Conservation (phyloP, 2,329 filamentous ascomycete genomes). For the Aspergillus ustus region DNA sequence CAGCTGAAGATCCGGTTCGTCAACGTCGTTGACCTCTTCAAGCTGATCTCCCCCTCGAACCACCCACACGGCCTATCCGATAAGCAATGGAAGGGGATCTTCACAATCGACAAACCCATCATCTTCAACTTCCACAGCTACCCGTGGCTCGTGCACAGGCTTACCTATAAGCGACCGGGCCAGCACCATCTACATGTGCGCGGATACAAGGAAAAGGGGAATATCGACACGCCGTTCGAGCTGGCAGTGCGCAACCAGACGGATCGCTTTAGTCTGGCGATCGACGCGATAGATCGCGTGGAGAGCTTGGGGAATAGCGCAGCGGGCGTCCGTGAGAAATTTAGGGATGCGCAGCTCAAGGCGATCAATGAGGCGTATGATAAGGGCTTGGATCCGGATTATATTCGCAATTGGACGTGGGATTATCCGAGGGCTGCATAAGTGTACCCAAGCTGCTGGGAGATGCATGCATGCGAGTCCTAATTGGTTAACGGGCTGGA, state of each 20-base stretch:
- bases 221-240: constrained; percentile 80
- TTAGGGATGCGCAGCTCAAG: constrained; percentile 68
- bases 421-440: constrained; percentile 41
- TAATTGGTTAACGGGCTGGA: too few species aligned
- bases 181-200: constrained; percentile 72
- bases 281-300: constrained; percentile 75
- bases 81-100: constrained; percentile 68
- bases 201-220: constrained; percentile 82
- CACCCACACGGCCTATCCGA: constrained; percentile 76
- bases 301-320: constrained; percentile 66
- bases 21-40: constrained; percentile 81
- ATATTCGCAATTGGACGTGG: constrained; percentile 71
- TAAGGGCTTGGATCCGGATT: constrained; percentile 70
- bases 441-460: background rate
- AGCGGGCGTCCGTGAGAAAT: constrained; percentile 63
- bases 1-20: constrained; percentile 77
- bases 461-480: too few species aligned
- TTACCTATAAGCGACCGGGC: constrained; percentile 76
- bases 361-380: constrained; percentile 70
- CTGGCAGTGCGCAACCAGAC: constrained; percentile 77
- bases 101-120: constrained; percentile 72
- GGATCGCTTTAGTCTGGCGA: constrained; percentile 76
- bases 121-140: constrained; percentile 88
- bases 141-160: constrained; percentile 76
- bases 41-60: constrained; percentile 70